A percentile compares a stretch with the other conserved stretches of the same genome.
phyloP scores from a whole-genome alignment of 306 rosid species.

The Fragaria iinumae region DNA sequence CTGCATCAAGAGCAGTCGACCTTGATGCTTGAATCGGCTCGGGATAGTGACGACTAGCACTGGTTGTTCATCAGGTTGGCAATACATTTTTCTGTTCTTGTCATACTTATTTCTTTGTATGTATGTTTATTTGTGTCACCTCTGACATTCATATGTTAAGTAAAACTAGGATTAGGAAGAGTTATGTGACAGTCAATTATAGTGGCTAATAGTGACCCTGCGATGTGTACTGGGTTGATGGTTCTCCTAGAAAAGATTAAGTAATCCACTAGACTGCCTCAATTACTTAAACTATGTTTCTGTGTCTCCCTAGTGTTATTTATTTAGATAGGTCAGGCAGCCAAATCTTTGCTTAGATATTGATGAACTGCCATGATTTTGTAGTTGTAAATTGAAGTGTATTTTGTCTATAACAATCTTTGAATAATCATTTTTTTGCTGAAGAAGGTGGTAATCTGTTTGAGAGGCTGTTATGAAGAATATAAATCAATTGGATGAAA shows the following conservation, averaged over 20 bases:
- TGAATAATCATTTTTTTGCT: neutral
- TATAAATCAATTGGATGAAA: neutral
- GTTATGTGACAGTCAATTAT: neutral
- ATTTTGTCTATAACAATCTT: neutral
- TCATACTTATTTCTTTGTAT: conserved; percentile 10
- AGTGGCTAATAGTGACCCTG: neutral
- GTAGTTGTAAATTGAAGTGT: neutral
- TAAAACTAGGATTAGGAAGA: neutral
- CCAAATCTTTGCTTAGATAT: neutral
- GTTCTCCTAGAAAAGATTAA: neutral
- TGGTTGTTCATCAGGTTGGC: conserved; percentile 79
- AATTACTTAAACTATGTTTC: neutral
- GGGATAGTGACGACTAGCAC: conserved; percentile 59
- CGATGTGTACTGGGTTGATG: neutral
- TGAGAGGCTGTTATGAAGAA: neutral
- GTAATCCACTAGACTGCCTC: neutral
- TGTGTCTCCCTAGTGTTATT: neutral
- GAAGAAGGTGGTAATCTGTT: neutral
- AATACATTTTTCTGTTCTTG: conserved; percentile 24
- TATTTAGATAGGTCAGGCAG: neutral
- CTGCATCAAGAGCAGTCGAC: conserved; percentile 52
- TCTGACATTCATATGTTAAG: conserved; percentile 9
- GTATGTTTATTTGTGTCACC: conserved; percentile 18
- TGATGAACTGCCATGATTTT: neutral
- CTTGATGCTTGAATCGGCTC: conserved; percentile 52